Evolutionary conservation across 306 rosid genomes (phyloP), one percentile per base, ranked within the genome.

Genomic region (Casuarina equisetifolia): DNA sequence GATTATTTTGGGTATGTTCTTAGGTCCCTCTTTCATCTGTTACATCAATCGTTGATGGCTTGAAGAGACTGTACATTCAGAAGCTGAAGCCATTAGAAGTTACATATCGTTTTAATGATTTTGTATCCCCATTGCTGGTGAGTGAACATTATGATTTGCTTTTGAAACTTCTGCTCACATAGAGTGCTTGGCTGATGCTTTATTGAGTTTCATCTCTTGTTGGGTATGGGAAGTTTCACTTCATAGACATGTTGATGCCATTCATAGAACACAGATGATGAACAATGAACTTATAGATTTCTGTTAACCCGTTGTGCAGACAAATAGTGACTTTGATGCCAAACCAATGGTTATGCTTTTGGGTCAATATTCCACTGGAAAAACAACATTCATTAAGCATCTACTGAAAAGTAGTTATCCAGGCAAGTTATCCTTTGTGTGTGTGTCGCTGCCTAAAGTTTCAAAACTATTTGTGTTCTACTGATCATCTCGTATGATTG

Each of bases 361-460:
- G 96, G 99, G 98, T 81, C 99, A 95, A 62, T 95, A 95, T 84
- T 95, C 98, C 59, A 95, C 99, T 12, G 99, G 99, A 35, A 95
- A 95, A 87, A 95, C 99, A 17, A 95, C 99, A 58, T 95, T 95
- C 76, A 95, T 95, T 64, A 95, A 92, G 77, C 97, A 95, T 88
- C 76, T 95, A 87, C 99, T 95, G 4, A 76, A 78, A 69, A 75
- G 85, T 71, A 87, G 81, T 85, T 95, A 95, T 86, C 99, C 99
- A 88, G 99, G 99, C 75, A 83, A 89, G 89, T 84, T 45, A 38
- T 76, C 73, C 57, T 74, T 25, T 49, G 40, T 73, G 35, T 32
- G 70, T 53, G 25, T 76, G 40, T 66, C 67, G 40, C n/a, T 19
- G 74, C 61, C 19, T 12, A 35, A 50, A 3, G 32, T 11, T 13